phyloP scores from a whole-genome alignment of 768 basidiomycete genomes.

The Leccinum longicurvipes region DNA sequence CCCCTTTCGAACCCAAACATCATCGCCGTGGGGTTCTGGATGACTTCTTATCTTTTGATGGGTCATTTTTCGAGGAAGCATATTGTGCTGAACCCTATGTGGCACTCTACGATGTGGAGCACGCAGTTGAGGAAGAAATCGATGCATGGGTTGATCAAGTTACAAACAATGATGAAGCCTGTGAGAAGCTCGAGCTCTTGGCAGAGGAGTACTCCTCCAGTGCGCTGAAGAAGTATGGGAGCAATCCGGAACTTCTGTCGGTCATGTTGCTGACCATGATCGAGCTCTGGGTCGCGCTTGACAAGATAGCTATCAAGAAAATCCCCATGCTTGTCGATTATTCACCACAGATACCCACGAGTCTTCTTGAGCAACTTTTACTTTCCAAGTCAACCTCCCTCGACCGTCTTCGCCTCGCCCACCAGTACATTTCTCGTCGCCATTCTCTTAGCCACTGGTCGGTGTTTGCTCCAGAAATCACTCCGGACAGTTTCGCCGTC shows the following conservation, averaged over 20 bases:
- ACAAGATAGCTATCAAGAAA: conserved; percentile 18
- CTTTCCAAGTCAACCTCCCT: conserved; percentile 28
- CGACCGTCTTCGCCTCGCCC: conserved; percentile 23
- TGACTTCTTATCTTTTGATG: conserved; percentile 13
- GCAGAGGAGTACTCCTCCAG: conserved; percentile 23
- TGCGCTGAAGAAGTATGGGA: conserved; percentile 10
- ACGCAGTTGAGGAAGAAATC: conserved; percentile 27
- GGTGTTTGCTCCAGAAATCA: conserved; percentile 26
- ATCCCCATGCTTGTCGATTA: conserved; percentile 31
- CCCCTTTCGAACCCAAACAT: conserved; percentile 1
- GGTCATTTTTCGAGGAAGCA: conserved; percentile 5
- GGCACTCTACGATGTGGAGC: conserved; percentile 38
- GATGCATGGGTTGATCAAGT: conserved; percentile 31
- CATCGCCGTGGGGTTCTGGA: conserved; percentile 8
- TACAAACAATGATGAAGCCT: conserved; percentile 3
- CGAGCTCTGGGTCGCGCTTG: conserved; percentile 36
- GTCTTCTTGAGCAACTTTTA: conserved; percentile 20
- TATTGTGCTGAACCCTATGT: conserved; percentile 7
- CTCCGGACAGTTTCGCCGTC: conserved; percentile 27
- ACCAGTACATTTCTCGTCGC: conserved; percentile 32
- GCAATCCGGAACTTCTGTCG: conserved; percentile 35
- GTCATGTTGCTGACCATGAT: conserved; percentile 36
- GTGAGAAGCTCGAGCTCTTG: conserved; percentile 16
- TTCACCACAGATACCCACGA: conserved; percentile 26
- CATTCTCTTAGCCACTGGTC: conserved; percentile 22